Base-by-base conservation (phyloP, 2,329 filamentous ascomycete species). In the Nannizziopsis barbatae region DNA sequence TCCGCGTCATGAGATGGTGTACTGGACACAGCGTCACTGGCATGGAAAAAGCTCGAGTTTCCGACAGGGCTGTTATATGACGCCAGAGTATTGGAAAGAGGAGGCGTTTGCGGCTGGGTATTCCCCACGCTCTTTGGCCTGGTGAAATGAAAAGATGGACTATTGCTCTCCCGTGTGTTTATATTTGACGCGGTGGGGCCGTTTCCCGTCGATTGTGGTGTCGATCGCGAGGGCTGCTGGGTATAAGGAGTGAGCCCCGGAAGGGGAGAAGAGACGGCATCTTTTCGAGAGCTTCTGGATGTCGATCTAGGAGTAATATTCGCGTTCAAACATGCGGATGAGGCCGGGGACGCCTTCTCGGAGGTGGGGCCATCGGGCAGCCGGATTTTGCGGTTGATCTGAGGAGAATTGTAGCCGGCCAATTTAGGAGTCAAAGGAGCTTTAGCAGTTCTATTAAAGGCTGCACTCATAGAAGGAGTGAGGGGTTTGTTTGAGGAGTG, bases 31-130 rank as follows among this genome's bases (percentile, higher is more conserved):
- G 76, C 84, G 57, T 95, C 86, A 62, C 81, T 86, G 22, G 89
- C 92, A 63, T 93, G 89, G 64, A 98, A 95, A 74, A 96, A 96
- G 69, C 87, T 90, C 46, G 82, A 67, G 30, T 42, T 43, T 12
- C 59, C 62, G 12, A 62, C 54, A 5, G 62, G 52, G 37, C 61
- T 59, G 42, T 62, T 68, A 48, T 56, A 64, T 45, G 60, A 65
- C 3, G 62, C 66, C 46, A 55, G 62, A 15, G 57, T 62, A 31
- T 57, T 64, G 49, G 63, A 62, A 15, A 50, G 14, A 27, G 45
- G 50, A 30, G 56, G 32, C 15, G 46, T 51, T 42, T 49, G 51
- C 49, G 58, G 65, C 45, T 52, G 64, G 7, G 69, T 67, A 20
- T 64, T 60, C 12, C 61, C 59, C 32, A 65, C 55, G 32, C 65